Evolutionary conservation across 202 grass and related monocot genomes (phyloP).

Genomic region (Elaeis oleifera): DNA sequence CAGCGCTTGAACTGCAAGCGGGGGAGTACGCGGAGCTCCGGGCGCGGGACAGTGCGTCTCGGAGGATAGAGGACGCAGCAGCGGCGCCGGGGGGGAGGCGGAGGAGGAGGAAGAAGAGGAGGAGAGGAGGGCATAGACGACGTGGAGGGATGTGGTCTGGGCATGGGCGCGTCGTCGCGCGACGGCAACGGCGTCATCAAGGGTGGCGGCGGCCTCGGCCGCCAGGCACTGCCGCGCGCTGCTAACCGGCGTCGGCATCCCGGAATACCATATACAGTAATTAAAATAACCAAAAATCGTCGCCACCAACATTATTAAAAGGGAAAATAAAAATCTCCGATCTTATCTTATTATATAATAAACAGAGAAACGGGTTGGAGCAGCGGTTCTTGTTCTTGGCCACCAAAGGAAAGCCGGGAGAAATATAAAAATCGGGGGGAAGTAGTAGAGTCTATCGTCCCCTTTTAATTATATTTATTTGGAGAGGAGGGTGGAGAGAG

Average conservation of each 20-base stretch:
- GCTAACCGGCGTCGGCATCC: slow-evolving; percentile 79
- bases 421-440: no score
- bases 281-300: background rate
- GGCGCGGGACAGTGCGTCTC: slow-evolving; percentile 36
- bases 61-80: slow-evolving; percentile 28
- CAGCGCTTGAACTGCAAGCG: slow-evolving; percentile 81
- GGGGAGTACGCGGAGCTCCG: slow-evolving; percentile 70
- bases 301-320: background rate
- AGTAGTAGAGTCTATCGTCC: no score
- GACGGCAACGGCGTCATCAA: slow-evolving; percentile 48
- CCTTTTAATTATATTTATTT: no score
- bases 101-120: slow-evolving; percentile 3
- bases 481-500: background rate
- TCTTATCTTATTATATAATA: no score
- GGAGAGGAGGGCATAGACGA: slow-evolving; percentile 64
- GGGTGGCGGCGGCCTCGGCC: slow-evolving; percentile 45
- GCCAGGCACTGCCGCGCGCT: slow-evolving; percentile 62
- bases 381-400: no score
- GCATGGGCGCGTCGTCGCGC: slow-evolving; percentile 52
- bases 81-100: background rate
- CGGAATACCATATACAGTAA: slow-evolving; percentile 8
- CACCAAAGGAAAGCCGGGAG: no score
- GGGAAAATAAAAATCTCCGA: background rate
- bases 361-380: no score
- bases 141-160: slow-evolving; percentile 88